phyloP scores from a whole-genome alignment of 2,329 filamentous ascomycete genomes.

The Geosmithia putterillii region DNA sequence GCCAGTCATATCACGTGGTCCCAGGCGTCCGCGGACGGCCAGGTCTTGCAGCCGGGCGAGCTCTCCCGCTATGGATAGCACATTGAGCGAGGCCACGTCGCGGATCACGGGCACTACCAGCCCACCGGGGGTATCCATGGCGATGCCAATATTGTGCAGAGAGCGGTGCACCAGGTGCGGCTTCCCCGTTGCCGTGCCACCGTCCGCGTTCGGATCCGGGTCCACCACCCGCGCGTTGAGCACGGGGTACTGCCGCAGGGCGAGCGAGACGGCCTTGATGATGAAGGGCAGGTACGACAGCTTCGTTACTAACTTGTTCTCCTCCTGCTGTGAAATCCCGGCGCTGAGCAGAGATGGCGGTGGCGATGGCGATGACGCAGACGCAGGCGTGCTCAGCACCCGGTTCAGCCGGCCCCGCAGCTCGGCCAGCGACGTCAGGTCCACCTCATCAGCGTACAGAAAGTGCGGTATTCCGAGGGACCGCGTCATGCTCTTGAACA shows the following conservation, averaged over 20 bases:
- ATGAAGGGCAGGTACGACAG: slow-evolving; percentile 90
- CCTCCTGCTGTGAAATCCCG: slow-evolving; percentile 33
- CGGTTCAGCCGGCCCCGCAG: slow-evolving; percentile 67
- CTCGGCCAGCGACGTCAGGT: slow-evolving; percentile 62
- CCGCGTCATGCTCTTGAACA: slow-evolving; percentile 97
- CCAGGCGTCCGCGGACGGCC: slow-evolving; percentile 63
- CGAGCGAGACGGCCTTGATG: slow-evolving; percentile 85
- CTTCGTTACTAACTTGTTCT: slow-evolving; percentile 40
- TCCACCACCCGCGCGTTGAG: slow-evolving; percentile 81
- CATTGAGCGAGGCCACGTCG: slow-evolving; percentile 65
- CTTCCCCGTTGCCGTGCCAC: slow-evolving; percentile 40
- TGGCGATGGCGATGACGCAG: slow-evolving; percentile 20
- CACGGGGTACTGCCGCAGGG: slow-evolving; percentile 69
- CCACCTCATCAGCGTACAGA: slow-evolving; percentile 82
- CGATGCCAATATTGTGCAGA: slow-evolving; percentile 89
- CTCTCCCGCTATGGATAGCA: slow-evolving; percentile 67
- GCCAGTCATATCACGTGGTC: slow-evolving; percentile 62
- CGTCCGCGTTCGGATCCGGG: too few species aligned
- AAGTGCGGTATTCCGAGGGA: slow-evolving; percentile 91
- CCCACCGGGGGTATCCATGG: slow-evolving; percentile 84
- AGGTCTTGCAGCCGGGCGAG: slow-evolving; percentile 61
- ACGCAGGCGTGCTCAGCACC: slow-evolving; percentile 32
- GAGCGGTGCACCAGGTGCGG: slow-evolving; percentile 67
- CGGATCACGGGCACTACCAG: slow-evolving; percentile 87
- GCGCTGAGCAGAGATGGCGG: neutral